Conservation (phyloP, 495 filamentous ascomycete genomes). For the Pyrenula massariospora region DNA sequence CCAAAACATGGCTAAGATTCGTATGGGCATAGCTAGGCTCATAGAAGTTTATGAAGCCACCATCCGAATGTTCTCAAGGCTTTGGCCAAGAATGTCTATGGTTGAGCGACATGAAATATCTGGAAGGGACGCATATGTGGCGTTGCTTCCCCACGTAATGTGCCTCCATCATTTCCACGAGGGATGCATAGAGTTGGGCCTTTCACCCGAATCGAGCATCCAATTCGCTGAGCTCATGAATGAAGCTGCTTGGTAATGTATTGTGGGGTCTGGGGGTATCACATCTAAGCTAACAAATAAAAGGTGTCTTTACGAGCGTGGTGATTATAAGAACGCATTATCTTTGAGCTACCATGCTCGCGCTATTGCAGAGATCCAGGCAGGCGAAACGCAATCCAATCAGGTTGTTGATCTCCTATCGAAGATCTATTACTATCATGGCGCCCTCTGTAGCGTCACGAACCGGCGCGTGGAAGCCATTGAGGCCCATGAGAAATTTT, state of each 20-base stretch:
- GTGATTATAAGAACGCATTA: neutral
- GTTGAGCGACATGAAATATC: neutral
- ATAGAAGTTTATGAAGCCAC: neutral
- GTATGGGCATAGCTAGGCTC: conserved; percentile 6
- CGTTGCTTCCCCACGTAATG: neutral
- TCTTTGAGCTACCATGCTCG: neutral
- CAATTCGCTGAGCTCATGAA: no score
- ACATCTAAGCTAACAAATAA: no score
- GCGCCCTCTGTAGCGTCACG: neutral
- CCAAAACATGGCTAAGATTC: conserved; percentile 10
- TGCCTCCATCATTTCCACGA: no score
- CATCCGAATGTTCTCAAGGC: neutral
- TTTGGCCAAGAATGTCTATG: neutral
- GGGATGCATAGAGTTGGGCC: no score
- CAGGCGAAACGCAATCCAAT: neutral
- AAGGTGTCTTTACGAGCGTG: neutral
- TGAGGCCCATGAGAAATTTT: neutral
- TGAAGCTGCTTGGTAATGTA: no score
- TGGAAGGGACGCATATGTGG: neutral
- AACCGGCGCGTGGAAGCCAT: neutral
- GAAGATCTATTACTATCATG: neutral
- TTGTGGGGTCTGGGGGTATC: no score
- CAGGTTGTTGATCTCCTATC: no score
- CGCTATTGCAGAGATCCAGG: neutral
- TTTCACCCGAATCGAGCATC: no score